Evolutionary conservation across 805 yeast species (phyloP).

Genomic region (Candida methanosorbosa): DNA sequence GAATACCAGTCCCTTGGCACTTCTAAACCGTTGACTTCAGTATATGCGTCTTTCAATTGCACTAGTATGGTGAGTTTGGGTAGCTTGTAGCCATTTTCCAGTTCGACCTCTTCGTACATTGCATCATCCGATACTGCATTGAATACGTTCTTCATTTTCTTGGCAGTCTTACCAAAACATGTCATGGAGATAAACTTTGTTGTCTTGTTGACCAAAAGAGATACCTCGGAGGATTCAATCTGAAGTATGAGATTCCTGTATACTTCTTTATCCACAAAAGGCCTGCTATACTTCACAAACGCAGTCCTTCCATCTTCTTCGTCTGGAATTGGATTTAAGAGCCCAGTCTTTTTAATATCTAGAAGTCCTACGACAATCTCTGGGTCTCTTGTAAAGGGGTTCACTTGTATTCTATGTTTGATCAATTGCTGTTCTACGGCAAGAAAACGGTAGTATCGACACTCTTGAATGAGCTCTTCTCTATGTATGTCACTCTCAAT

Average conservation of each 20-base stretch:
- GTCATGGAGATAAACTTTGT: slow-evolving; percentile 19
- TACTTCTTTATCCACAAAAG: slow-evolving; percentile 29
- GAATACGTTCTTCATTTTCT: slow-evolving; percentile 12
- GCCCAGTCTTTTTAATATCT: slow-evolving; percentile 36
- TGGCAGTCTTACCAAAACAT: slow-evolving; percentile 17
- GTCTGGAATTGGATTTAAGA: slow-evolving; percentile 2
- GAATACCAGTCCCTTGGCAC: slow-evolving; percentile 22
- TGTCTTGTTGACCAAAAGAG: slow-evolving; percentile 23
- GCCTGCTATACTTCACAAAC: slow-evolving; percentile 33
- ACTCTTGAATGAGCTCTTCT: slow-evolving; percentile 51
- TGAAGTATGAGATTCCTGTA: slow-evolving; percentile 34
- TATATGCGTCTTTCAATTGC: slow-evolving; percentile 10
- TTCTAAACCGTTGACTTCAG: slow-evolving; percentile 17
- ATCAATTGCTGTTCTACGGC: slow-evolving; percentile 66
- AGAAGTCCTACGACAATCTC: slow-evolving; percentile 48
- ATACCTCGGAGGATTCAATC: slow-evolving; percentile 23
- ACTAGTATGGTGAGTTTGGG: slow-evolving; percentile 15
- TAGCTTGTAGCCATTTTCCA: slow-evolving; percentile 1
- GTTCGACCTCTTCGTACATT: slow-evolving; percentile 14
- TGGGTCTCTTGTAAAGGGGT: slow-evolving; percentile 41
- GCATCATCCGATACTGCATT: slow-evolving; percentile 14
- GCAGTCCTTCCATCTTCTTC: slow-evolving; percentile 5
- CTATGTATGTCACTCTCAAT: slow-evolving; percentile 50
- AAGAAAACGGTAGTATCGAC: slow-evolving; percentile 66
- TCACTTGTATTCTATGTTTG: slow-evolving; percentile 38